Percentiles rank a stretch among this genome's conserved stretches.
phyloP scores from a whole-genome alignment of 225 moss, liverwort and hornwort genomes.

The Sphagnum contortum region DNA sequence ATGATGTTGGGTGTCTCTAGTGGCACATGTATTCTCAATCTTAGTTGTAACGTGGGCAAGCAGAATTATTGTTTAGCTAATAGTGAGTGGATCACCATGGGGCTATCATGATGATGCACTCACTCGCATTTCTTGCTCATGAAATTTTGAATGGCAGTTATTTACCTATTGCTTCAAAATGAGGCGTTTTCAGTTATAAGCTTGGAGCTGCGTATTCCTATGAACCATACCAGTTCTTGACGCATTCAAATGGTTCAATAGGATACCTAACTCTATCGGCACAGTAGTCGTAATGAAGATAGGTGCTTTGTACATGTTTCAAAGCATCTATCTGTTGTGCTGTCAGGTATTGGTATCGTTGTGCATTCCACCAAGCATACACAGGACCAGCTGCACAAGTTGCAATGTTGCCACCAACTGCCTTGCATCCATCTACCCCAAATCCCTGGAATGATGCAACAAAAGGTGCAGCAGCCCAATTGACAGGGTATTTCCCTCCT shows the following conservation, averaged over 20 bases:
- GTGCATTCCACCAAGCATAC: constrained; percentile 28
- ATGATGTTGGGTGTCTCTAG: too few relatives aligned
- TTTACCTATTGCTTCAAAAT: too few relatives aligned
- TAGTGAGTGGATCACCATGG: too few relatives aligned
- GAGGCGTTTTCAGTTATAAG: too few relatives aligned
- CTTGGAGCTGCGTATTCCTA: too few relatives aligned
- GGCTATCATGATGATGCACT: too few relatives aligned
- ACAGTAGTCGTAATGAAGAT: constrained; percentile 28
- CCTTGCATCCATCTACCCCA: constrained; percentile 33
- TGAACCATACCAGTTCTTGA: not conserved
- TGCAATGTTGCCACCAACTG: constrained; percentile 1
- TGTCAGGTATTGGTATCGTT: constrained; percentile 20
- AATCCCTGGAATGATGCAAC: constrained; percentile 49
- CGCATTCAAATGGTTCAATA: constrained; percentile 20
- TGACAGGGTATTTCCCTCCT: constrained; percentile 25
- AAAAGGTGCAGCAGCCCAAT: constrained; percentile 52
- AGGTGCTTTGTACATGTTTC: constrained; percentile 1
- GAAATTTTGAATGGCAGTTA: too few relatives aligned
- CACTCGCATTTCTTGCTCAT: too few relatives aligned
- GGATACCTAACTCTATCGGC: constrained; percentile 15
- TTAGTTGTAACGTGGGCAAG: too few relatives aligned
- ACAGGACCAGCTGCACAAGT: constrained; percentile 18
- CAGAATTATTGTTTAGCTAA: too few relatives aligned
- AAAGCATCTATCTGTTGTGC: constrained; percentile 28
- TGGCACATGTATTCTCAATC: too few relatives aligned